Conservation (phyloP, 371 early-diverging fungal genomes). For the Phascolomyces articulosus region DNA sequence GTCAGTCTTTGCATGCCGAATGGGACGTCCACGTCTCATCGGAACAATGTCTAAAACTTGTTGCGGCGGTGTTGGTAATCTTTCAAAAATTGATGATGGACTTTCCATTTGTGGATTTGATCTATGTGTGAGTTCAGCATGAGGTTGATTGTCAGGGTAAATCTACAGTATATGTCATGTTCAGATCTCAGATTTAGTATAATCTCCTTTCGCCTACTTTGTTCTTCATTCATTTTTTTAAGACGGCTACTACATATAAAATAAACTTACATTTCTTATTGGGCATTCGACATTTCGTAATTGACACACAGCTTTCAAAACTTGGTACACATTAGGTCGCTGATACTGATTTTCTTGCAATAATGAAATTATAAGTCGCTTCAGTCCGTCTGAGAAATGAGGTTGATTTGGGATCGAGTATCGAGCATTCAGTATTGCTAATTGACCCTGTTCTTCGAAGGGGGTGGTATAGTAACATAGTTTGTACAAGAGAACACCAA, state of each 20-base stretch:
- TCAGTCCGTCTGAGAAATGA: constrained; percentile 65
- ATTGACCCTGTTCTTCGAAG: constrained; percentile 86
- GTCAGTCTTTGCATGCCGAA: constrained; percentile 28
- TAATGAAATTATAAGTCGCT: constrained; percentile 69
- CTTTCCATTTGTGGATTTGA: constrained; percentile 6
- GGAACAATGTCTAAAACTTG: constrained; percentile 59
- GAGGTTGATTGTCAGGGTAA: constrained; percentile 16
- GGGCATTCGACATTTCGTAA: constrained; percentile 73
- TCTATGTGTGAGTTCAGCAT: background rate
- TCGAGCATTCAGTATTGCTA: constrained; percentile 89
- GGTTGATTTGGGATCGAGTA: constrained; percentile 79
- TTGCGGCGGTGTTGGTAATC: constrained; percentile 39
- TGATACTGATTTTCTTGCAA: constrained; percentile 74
- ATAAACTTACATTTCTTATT: constrained; percentile 52
- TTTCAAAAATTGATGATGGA: constrained; percentile 41
- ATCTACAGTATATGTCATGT: too few species aligned
- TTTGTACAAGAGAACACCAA: constrained; percentile 92
- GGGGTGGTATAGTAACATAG: constrained; percentile 88
- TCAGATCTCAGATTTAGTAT: too few species aligned
- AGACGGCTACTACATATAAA: too few species aligned
- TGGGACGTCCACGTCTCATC: constrained; percentile 78
- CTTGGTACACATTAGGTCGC: constrained; percentile 81
- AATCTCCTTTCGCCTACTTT: too few species aligned
- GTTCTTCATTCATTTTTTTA: too few species aligned
- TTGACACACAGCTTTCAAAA: constrained; percentile 65